Base-by-base conservation (phyloP, 164 flowering plant genomes). In the Macadamia tetraphylla region DNA sequence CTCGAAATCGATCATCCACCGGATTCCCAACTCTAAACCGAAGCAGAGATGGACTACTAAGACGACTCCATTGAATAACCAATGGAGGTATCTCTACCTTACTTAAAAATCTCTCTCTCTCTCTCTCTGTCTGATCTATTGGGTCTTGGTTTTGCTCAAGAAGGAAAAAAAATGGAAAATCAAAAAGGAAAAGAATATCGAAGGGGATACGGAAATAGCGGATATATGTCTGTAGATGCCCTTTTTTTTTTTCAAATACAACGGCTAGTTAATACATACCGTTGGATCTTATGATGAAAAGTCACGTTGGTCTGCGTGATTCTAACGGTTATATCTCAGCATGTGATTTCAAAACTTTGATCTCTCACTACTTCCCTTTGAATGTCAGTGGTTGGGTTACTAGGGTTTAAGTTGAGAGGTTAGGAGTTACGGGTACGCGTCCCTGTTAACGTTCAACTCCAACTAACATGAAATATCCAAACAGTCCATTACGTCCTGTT, bases 201-300 rank as follows among this genome's bases (percentile, higher is more conserved):
- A 66, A 74, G 60, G 52, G 42, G 40, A 55, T 75, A 63, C 80
- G 81, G 44, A 74, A 78, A 82, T 78, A 70, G 70, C 79, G 90
- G 84, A 71, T 72, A 67, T 73, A 66, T 86, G 87, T 88, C 87
- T 69, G 83, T 76, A 67, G 67, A 74, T 68, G 67, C 49, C 13
- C 56, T 29, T 6, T 64, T 29, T 9, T 9, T 43, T 55, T 73
- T 71, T 88, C 82, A 76, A 75, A 82, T 77, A 71, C 62, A 91
- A 91, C 97, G 97, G 97, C 94, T 89, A 89, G 83, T 85, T 13
- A 78, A 77, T 72, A 9, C 0, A 6, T 65, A 77, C 91, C 94
- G 94, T 85, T 35, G 35, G 85, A 81, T 84, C 72, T 15, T 32
- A 15, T 0, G 76, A 72, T 74, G 73, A 78, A 68, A 77, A 71